phyloP scores from a whole-genome alignment of 441 rosid genomes.

The Metrosideros polymorpha region DNA sequence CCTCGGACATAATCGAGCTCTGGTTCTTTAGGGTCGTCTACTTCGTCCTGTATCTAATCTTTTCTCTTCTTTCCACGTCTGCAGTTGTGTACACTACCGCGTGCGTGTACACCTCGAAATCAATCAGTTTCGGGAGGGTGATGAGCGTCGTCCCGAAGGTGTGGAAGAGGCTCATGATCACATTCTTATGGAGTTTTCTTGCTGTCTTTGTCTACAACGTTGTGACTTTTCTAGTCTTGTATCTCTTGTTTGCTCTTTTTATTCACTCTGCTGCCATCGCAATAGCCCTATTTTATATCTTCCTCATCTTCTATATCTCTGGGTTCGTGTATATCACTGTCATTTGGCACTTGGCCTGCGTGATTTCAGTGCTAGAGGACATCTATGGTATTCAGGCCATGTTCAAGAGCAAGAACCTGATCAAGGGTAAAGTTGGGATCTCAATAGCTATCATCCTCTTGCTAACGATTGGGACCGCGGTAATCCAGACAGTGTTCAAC shows the following conservation, averaged over 20 bases:
- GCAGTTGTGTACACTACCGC: conserved; percentile 23
- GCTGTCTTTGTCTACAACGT: background rate
- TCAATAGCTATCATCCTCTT: background rate
- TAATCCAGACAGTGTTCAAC: background rate
- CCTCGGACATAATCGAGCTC: background rate
- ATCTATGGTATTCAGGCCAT: conserved; percentile 16
- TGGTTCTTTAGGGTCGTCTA: conserved; percentile 10
- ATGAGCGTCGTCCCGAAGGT: conserved; percentile 11
- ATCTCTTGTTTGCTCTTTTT: background rate
- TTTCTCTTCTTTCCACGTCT: conserved; percentile 22
- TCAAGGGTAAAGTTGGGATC: conserved; percentile 16
- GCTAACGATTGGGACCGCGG: background rate
- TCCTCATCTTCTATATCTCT: background rate
- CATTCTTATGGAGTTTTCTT: conserved; percentile 4
- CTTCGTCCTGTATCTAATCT: conserved; percentile 4
- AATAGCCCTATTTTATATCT: background rate
- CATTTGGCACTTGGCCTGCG: conserved; percentile 19
- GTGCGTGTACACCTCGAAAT: conserved; percentile 14
- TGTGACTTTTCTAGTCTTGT: background rate
- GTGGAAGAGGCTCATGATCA: conserved; percentile 22
- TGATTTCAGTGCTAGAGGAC: conserved; percentile 22
- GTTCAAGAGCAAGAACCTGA: conserved; percentile 16
- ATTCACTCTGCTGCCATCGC: background rate
- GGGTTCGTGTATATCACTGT: conserved; percentile 11
- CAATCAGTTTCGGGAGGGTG: conserved; percentile 8